Evolutionary conservation across 2,329 filamentous ascomycete species (phyloP).

Genomic region (Diplodia scrobiculata): DNA sequence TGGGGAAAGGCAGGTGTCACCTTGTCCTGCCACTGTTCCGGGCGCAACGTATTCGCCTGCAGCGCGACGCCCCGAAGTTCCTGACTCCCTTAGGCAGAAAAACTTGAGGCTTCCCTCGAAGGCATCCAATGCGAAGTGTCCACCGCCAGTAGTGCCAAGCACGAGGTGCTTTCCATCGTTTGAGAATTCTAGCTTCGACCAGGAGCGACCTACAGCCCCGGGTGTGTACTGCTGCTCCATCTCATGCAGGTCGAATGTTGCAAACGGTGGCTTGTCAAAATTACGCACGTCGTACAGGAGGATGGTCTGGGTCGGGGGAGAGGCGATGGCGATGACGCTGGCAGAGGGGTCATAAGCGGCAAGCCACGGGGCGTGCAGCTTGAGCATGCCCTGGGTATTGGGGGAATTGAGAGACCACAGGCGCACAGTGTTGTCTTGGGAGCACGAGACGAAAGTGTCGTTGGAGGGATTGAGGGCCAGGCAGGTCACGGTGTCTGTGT

Average conservation of each 20-base stretch:
- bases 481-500: conserved; percentile 80
- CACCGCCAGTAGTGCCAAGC: conserved; percentile 77
- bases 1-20: conserved; percentile 85
- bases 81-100: conserved; percentile 60
- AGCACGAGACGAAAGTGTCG: conserved; percentile 91
- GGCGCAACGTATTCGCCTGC: conserved; percentile 43
- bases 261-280: conserved; percentile 88
- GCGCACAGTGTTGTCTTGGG: conserved; percentile 84
- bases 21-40: conserved; percentile 59
- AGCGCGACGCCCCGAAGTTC: conserved; percentile 47
- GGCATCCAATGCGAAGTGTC: conserved; percentile 91
- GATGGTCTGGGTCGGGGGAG: conserved; percentile 74
- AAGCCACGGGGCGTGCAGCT: conserved; percentile 78
- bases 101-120: conserved; percentile 80
- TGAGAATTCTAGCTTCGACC: conserved; percentile 92
- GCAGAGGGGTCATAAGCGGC: conserved; percentile 91
- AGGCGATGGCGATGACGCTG: conserved; percentile 86
- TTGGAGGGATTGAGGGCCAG: conserved; percentile 80
- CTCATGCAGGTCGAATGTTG: conserved; percentile 76
- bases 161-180: conserved; percentile 91
- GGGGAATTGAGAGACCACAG: conserved; percentile 86
- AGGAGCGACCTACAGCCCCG: conserved; percentile 49
- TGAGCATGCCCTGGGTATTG: conserved; percentile 76
- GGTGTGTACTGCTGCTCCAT: conserved; percentile 59
- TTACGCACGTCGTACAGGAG: conserved; percentile 92